Evolutionary conservation across 441 rosid genomes (phyloP).

Genomic region (Gossypium trilobum): DNA sequence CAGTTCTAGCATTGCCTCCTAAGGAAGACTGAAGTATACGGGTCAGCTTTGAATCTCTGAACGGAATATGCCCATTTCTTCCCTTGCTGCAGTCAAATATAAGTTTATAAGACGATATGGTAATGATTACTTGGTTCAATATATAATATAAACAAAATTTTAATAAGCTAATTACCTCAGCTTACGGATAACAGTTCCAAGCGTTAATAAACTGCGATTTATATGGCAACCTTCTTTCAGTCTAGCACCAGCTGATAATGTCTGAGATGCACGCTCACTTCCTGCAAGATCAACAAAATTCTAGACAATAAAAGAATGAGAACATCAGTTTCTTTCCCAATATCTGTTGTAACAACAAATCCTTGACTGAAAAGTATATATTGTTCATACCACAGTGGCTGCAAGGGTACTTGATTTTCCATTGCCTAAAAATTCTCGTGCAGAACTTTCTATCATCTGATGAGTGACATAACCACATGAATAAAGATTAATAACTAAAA

Average conservation of each 20-base stretch:
- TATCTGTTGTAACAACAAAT: conserved; percentile 2
- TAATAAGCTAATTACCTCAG: conserved; percentile 50
- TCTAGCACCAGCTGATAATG: conserved; percentile 58
- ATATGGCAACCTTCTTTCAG: conserved; percentile 74
- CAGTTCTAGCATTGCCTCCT: conserved; percentile 66
- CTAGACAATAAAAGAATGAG: conserved; percentile 29
- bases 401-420: conserved; percentile 64
- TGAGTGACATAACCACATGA: conserved; percentile 11
- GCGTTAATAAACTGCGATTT: conserved; percentile 61
- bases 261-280: conserved; percentile 77
- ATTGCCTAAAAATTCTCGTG: conserved; percentile 51
- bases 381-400: conserved; percentile 60
- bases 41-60: conserved; percentile 69
- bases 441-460: conserved; percentile 84
- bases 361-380: neutral
- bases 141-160: neutral
- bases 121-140: neutral
- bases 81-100: conserved; percentile 51
- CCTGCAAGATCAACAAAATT: conserved; percentile 73
- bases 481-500: conserved; percentile 4
- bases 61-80: conserved; percentile 65
- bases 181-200: conserved; percentile 67
- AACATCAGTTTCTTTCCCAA: neutral
- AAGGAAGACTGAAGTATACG: conserved; percentile 62
- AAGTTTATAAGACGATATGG: conserved; percentile 13